phyloP scores from a whole-genome alignment of 495 filamentous ascomycete species.

The Podospora pseudocomata region DNA sequence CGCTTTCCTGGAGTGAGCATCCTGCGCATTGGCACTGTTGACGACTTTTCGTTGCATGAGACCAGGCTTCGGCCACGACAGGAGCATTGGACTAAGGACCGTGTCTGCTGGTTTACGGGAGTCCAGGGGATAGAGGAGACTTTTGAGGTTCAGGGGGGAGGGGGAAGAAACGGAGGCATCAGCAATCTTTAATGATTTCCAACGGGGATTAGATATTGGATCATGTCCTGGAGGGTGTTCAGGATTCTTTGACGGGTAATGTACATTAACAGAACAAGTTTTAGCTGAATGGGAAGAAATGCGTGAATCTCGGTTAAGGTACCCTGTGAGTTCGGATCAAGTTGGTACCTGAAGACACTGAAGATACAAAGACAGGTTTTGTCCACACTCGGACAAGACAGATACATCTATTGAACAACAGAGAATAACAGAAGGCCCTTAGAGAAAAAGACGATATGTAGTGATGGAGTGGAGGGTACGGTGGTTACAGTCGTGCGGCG shows the following conservation, averaged over 20 bases:
- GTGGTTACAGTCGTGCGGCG: neutral
- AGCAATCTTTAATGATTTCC: neutral
- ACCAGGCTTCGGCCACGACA: conserved; percentile 46
- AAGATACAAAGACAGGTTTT: neutral
- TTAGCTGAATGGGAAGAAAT: too few relatives aligned
- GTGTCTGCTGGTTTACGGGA: conserved; percentile 43
- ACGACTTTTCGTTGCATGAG: conserved; percentile 52
- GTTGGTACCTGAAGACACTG: too few relatives aligned
- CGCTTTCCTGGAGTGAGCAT: conserved; percentile 40
- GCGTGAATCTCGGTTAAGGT: too few relatives aligned
- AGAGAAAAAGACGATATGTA: neutral
- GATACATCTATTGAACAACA: too few relatives aligned
- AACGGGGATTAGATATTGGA: too few relatives aligned
- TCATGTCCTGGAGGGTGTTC: too few relatives aligned
- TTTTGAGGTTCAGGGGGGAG: conserved; percentile 14
- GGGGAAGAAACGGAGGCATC: too few relatives aligned
- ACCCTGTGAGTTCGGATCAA: too few relatives aligned
- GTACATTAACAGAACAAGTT: too few relatives aligned
- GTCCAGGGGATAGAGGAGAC: conserved; percentile 32
- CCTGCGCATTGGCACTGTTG: conserved; percentile 51
- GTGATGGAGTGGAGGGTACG: neutral
- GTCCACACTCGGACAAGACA: neutral
- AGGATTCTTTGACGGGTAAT: too few relatives aligned
- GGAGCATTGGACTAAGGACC: conserved; percentile 44
- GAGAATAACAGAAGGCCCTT: neutral